Base-by-base conservation (phyloP, 805 yeast species). In the Nakazawaea molendinolei region DNA sequence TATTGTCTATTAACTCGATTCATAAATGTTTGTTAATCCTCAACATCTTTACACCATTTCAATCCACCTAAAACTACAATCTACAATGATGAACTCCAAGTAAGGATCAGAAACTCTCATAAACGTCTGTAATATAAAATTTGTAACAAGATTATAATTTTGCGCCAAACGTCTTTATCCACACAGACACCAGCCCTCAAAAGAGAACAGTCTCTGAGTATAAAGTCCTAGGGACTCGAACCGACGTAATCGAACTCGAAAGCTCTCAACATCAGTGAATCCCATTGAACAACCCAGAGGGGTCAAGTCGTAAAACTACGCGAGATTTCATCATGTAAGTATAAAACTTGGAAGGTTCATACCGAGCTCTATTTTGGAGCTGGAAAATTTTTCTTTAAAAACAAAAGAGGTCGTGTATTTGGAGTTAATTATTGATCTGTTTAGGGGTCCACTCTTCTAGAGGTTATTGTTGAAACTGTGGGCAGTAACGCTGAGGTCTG, bases 271-370 rank as follows among this genome's bases (percentile, higher is more conserved):
- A 14, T 22, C 10, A 8, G 22, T 7, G 8, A 15, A 17, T 5
- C 28, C 17, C 6, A 19, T 7, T 18, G 6, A 5, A 9, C 22
- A 23, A 17, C 19, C 16, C 15, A 22, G 23, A 32, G 25, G 38
- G 38, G 37, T 30, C 33, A 18, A 38, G 40, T 38, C 10, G 24
- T 28, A 28, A 23, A 53, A 46, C 53, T 48, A 74, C 77, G 77
- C 70, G 67, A 70, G 74, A 59, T 61, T 67, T 73, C 79, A 73
- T 73, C 79, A 73, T 70, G 47, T 61, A 56, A 50, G 65, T 67
- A 61, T 70, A 71, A 73, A 73, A 76, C 72, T 72, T 74, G 79
- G 75, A 73, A 76, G 79, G 70, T 65, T 75, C 71, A 66, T 54
- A 31, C 58, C 56, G 54, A 52, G n/a, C n/a, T n/a, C n/a, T n/a